Evolutionary conservation across 1,139 yeast species (phyloP).

Genomic region (Kodamaea anthophila): DNA sequence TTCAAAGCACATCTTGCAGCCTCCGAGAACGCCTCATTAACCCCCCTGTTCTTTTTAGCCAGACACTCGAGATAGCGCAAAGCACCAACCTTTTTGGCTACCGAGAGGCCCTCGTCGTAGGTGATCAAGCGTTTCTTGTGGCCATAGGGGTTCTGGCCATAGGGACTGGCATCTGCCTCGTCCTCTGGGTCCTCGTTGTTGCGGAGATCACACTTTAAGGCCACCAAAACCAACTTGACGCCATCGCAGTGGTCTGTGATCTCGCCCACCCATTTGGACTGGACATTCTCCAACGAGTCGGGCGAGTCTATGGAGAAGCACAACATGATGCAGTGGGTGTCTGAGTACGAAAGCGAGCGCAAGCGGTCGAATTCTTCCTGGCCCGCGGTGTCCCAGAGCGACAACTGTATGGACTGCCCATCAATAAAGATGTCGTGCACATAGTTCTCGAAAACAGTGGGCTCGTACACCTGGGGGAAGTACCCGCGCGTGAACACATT

Average conservation of each 20-base stretch:
- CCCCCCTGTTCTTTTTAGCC: slow-evolving; percentile 91
- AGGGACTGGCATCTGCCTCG: slow-evolving; percentile 33
- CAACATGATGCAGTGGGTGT: slow-evolving; percentile 94
- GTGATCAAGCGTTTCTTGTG: slow-evolving; percentile 54
- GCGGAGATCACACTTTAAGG: slow-evolving; percentile 89
- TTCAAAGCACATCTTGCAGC: slow-evolving; percentile 94
- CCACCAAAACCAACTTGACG: slow-evolving; percentile 87
- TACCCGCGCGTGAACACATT: slow-evolving; percentile 96
- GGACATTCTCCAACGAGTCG: slow-evolving; percentile 92
- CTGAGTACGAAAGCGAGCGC: slow-evolving; percentile 84
- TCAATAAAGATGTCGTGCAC: slow-evolving; percentile 96
- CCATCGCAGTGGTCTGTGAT: slow-evolving; percentile 96
- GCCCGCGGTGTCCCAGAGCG: slow-evolving; percentile 98
- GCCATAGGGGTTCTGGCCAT: slow-evolving; percentile 15
- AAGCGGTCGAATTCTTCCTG: slow-evolving; percentile 96
- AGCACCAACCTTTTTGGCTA: slow-evolving; percentile 84
- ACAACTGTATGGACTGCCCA: slow-evolving; percentile 85
- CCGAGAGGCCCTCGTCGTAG: slow-evolving; percentile 76
- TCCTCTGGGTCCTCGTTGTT: slow-evolving; percentile 30
- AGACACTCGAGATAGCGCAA: slow-evolving; percentile 86
- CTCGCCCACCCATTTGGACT: slow-evolving; percentile 90
- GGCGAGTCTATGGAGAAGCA: slow-evolving; percentile 93
- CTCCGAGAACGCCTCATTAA: slow-evolving; percentile 93
- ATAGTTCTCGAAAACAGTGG: slow-evolving; percentile 95
- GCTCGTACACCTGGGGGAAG: slow-evolving; percentile 97